phyloP scores from a whole-genome alignment of 2,329 filamentous ascomycete genomes.

The Talaromyces sp. region DNA sequence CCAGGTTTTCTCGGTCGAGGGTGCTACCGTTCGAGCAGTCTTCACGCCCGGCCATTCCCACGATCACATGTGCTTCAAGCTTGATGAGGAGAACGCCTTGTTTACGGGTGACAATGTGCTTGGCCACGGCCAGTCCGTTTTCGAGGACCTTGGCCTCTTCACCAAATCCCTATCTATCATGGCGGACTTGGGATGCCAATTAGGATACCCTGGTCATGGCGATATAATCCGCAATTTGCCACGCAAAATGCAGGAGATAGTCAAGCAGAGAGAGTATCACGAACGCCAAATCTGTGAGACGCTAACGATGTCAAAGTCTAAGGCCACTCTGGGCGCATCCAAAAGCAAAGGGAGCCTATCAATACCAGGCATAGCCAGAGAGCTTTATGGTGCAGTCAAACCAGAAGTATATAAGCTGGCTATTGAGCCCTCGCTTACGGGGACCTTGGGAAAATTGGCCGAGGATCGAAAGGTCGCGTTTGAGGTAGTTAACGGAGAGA shows the following conservation, averaged over 20 bases:
- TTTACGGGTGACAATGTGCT: slow-evolving; percentile 79
- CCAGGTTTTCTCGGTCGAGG: slow-evolving; percentile 33
- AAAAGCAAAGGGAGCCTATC: slow-evolving; percentile 23
- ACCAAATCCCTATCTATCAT: slow-evolving; percentile 33
- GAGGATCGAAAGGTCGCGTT: slow-evolving; percentile 42
- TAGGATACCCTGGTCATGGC: slow-evolving; percentile 46
- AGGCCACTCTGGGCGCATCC: neutral
- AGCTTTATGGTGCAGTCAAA: slow-evolving; percentile 37
- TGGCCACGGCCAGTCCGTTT: slow-evolving; percentile 49
- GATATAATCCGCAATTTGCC: slow-evolving; percentile 32
- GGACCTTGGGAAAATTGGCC: slow-evolving; percentile 41
- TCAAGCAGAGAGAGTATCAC: slow-evolving; percentile 72
- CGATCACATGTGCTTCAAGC: slow-evolving; percentile 69
- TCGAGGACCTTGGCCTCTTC: slow-evolving; percentile 36
- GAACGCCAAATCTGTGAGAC: slow-evolving; percentile 53
- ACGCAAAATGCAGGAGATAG: slow-evolving; percentile 29
- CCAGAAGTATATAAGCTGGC: slow-evolving; percentile 28
- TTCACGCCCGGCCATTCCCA: slow-evolving; percentile 64
- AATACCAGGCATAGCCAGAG: slow-evolving; percentile 38
- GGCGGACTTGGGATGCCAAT: slow-evolving; percentile 27
- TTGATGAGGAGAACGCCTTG: slow-evolving; percentile 69
- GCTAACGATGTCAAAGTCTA: slow-evolving; percentile 40
- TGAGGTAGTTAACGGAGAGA: slow-evolving; percentile 28
- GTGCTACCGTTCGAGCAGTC: slow-evolving; percentile 36
- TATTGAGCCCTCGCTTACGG: slow-evolving; percentile 40